Evolutionary conservation across 75 land plant species (phyloP), one percentile per base, ranked within the genome.

Genomic region (Pinus albicaulis): DNA sequence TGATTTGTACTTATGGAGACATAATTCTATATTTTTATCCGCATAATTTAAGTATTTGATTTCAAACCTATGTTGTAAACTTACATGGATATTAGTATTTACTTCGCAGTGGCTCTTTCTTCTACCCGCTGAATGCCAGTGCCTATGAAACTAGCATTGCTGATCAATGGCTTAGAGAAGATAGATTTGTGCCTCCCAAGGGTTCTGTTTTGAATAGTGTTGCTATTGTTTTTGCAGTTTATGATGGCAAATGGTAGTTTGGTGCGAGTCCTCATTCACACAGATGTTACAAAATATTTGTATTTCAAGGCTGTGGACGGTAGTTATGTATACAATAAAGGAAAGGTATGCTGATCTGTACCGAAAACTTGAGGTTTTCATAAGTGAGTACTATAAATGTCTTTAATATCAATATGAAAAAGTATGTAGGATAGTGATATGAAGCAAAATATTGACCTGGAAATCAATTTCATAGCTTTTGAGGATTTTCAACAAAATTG

Each of bases 241-340:
- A 48, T 48, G 53, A 48, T 48, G 99, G 99, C 98, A 0, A 90
- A 90, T 80, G 92, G 92, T 44, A 80, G 85, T 22, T 80, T 90
- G 53, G 92, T 90, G 24, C 87, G 90, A 70, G 83, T 83, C 15
- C 87, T 90, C 55, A 90, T 90, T 55, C 92, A 90, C 81, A 90
- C 92, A 41, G 92, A 90, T 81, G 92, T 90, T 7, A 90, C 92
- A 28, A 90, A 90, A 55, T 90, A 90, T 63, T 64, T 90, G 71
- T 56, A 55, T 55, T 90, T 90, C 77, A 90, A 90, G 74, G 92
- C 90, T 41, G 92, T 90, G 14, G 92, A 90, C 85, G 90, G 92
- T 22, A 84, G 92, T 81, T 90, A 74, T 82, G 92, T 90, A 10
- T 90, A 74, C 75, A 90, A 87, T 56, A 89, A 90, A 74, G 92